phyloP scores from a whole-genome alignment of 768 basidiomycete genomes.

The Mycena haematopus region DNA sequence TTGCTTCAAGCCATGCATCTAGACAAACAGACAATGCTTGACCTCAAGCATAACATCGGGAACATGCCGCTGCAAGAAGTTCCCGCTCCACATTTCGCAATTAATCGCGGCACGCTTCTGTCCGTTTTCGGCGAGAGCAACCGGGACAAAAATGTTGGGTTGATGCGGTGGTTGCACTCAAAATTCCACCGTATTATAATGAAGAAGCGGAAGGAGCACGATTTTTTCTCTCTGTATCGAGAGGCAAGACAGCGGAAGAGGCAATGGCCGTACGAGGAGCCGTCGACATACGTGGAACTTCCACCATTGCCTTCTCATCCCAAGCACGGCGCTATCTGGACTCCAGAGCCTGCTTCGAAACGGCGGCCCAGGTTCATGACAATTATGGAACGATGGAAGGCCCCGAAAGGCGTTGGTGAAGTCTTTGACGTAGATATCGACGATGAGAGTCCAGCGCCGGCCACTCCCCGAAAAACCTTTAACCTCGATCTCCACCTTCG shows the following conservation, averaged over 20 bases:
- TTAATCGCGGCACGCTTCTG: conserved; percentile 63
- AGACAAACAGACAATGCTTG: conserved; percentile 46
- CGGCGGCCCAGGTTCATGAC: conserved; percentile 12
- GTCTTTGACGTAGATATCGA: conserved; percentile 48
- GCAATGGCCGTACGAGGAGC: conserved; percentile 27
- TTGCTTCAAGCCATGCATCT: conserved; percentile 56
- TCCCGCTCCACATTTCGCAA: conserved; percentile 55
- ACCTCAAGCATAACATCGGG: conserved; percentile 42
- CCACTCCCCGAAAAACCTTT: conserved; percentile 46
- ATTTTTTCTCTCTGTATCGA: conserved; percentile 46
- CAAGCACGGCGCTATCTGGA: background rate
- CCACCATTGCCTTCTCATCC: background rate
- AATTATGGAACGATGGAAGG: conserved; percentile 20
- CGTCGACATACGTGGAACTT: conserved; percentile 32
- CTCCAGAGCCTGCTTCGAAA: background rate
- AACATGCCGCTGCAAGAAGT: conserved; percentile 42
- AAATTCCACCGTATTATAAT: conserved; percentile 53
- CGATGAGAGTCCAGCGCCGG: conserved; percentile 30
- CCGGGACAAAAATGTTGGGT: conserved; percentile 58
- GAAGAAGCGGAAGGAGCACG: conserved; percentile 56
- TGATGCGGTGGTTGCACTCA: conserved; percentile 65
- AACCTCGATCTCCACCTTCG: conserved; percentile 61
- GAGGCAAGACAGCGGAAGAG: conserved; percentile 34
- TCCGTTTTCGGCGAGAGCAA: conserved; percentile 66
- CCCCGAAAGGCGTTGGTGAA: conserved; percentile 19